Evolutionary conservation across 2,329 filamentous ascomycete genomes (phyloP), one percentile per base, ranked within the genome.

Genomic region (Neonectria faginata): DNA sequence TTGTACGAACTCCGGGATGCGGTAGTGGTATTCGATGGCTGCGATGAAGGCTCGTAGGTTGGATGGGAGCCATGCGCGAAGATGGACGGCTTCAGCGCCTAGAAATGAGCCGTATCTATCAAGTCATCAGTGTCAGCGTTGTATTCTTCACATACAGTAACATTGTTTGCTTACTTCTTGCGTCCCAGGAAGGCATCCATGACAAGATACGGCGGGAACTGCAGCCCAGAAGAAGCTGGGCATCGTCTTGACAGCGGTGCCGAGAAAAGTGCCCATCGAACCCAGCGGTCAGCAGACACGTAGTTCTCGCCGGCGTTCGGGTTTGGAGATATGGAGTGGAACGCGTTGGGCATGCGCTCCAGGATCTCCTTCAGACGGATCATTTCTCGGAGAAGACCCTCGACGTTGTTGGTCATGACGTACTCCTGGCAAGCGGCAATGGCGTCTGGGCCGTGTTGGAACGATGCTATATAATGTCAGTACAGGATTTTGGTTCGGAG

Each of bases 161-260:
- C 0, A 2, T 2, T 2, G 2, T 14, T 2, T 39, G 3, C 68
- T 10, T 44, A 67, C 68, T 60, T 85, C 65, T 81, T 83, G 1
- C 84, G 80, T 0, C 83, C 84, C 4, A 86, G 77, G 64, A 87
- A 86, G 0, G 84, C 85, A 68, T 86, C 84, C 84, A 86, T 85
- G 4, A 86, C 77, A 0, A 86, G 77, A 57, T 83, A 86, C 0
- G 84, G 83, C 0, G 84, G 83, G 50, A 86, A 86, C 55, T 86
- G 82, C 0, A 86, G 72, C 0, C 84, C 84, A 0, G 83, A 85
- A 0, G 84, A 81, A 1, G 84, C 85, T 0, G 85, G 84, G 3
- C 82, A 83, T 9, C 84, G 74, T 63, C 80, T 84, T 0, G 83
- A 86, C 0, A 86, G 70, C 0, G 84, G 84, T 0, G 84, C 79